A percentile compares a stretch with the other conserved stretches of the same genome.
Evolutionary conservation across 208 protist species (phyloP).

Genomic region (Acanthamoeba triangularis): DNA sequence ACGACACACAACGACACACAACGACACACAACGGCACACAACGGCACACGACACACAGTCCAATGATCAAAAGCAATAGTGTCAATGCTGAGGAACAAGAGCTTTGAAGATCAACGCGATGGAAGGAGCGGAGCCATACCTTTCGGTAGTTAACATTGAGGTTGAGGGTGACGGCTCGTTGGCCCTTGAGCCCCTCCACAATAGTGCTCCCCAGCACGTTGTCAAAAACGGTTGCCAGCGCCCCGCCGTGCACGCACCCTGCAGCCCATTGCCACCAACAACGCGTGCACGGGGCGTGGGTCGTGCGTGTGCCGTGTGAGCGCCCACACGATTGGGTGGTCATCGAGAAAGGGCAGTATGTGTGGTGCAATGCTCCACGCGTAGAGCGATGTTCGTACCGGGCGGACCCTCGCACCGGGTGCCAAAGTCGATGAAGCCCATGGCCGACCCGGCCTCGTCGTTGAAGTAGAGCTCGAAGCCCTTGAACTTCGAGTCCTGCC

Average conservation of each 20-base stretch:
- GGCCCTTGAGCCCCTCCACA: not conserved
- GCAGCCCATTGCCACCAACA: not conserved
- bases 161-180: conserved; percentile 61
- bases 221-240: conserved; percentile 17
- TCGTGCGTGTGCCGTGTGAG: too few species aligned
- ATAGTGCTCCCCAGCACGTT: conserved; percentile 6
- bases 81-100: not conserved
- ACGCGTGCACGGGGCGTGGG: not conserved
- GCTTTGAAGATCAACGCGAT: too few species aligned
- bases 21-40: not conserved
- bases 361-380: not conserved
- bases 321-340: not conserved
- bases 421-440: conserved; percentile 53
- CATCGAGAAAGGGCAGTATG: not conserved
- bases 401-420: conserved; percentile 41
- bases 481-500: conserved; percentile 11
- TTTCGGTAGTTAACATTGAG: conserved; percentile 45
- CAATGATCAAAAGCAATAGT: too few species aligned
- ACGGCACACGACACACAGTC: too few species aligned
- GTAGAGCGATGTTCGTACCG: not conserved
- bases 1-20: not conserved
- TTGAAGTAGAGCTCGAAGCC: conserved; percentile 59
- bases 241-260: conserved; percentile 40
- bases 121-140: not conserved
- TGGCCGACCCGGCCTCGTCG: not conserved